phyloP scores from a whole-genome alignment of 2,329 filamentous ascomycete species.

The Metarhizium sp. region DNA sequence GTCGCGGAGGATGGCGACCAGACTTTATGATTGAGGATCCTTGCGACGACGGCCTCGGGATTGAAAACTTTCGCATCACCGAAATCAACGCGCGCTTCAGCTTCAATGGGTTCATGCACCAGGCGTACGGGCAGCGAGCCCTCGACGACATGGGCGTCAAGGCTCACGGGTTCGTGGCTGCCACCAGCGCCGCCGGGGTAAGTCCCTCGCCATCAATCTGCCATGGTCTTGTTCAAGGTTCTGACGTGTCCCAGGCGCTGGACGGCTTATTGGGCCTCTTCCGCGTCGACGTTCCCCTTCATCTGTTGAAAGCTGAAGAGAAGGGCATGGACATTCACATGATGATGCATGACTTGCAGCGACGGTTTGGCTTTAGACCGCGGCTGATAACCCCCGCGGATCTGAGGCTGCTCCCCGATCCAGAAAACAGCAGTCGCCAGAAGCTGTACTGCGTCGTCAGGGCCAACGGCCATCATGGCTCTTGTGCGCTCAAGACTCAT shows the following conservation, averaged over 20 bases:
- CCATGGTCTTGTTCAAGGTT: neutral
- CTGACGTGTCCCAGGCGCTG: slow-evolving; percentile 16
- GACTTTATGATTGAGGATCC: slow-evolving; percentile 28
- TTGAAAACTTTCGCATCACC: slow-evolving; percentile 23
- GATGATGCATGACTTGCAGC: slow-evolving; percentile 20
- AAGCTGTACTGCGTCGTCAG: slow-evolving; percentile 20
- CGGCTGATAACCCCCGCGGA: slow-evolving; percentile 24
- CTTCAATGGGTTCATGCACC: slow-evolving; percentile 27
- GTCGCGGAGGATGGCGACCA: slow-evolving; percentile 27
- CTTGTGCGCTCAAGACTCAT: neutral
- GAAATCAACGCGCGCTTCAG: slow-evolving; percentile 33
- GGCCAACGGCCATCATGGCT: neutral
- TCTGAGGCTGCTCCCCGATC: slow-evolving; percentile 22
- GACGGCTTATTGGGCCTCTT: slow-evolving; percentile 22
- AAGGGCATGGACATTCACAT: slow-evolving; percentile 29
- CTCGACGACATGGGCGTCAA: slow-evolving; percentile 12
- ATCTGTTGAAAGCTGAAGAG: slow-evolving; percentile 30
- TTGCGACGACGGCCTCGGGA: neutral
- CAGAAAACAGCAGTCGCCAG: slow-evolving; percentile 12
- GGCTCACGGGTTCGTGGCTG: slow-evolving; percentile 11
- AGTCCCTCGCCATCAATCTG: neutral
- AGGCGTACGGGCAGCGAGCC: slow-evolving; percentile 19
- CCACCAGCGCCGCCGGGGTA: slow-evolving; percentile 16
- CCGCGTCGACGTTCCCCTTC: slow-evolving; percentile 17
- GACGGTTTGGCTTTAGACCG: slow-evolving; percentile 20